A percentile compares a stretch with the other conserved stretches of the same genome.
phyloP scores from a whole-genome alignment of 257 asterid genomes.

The Catharanthus roseus region DNA sequence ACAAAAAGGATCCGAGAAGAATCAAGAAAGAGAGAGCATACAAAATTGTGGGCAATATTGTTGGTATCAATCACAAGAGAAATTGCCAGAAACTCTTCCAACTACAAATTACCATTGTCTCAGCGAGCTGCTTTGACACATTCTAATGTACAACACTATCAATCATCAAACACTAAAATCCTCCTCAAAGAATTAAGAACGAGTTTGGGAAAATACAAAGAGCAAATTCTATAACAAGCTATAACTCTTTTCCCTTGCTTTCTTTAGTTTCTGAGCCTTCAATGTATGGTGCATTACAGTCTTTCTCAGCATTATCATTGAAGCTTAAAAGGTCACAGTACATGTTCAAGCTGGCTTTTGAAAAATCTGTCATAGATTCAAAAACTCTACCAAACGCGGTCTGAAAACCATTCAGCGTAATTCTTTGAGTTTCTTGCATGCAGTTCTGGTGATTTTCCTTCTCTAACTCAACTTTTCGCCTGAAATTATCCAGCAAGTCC shows the following conservation, averaged over 20 bases:
- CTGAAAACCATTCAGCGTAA: conserved; percentile 67
- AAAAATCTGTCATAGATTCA: conserved; percentile 66
- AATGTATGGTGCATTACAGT: conserved; percentile 32
- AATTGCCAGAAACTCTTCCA: conserved; percentile 18
- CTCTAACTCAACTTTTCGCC: conserved; percentile 56
- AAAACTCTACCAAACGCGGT: conserved; percentile 74
- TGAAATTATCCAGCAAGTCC: conserved; percentile 45
- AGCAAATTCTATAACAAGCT: not conserved
- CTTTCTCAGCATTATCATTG: conserved; percentile 29
- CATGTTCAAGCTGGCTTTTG: conserved; percentile 60
- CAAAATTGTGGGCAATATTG: conserved; percentile 11
- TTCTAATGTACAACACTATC: conserved; percentile 32
- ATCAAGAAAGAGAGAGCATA: conserved; percentile 4
- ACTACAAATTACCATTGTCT: conserved; percentile 30
- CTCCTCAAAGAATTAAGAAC: not conserved
- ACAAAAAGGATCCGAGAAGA: conserved; percentile 12
- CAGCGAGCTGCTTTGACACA: conserved; percentile 80
- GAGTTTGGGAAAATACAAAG: not conserved
- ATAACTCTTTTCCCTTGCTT: conserved; percentile 17
- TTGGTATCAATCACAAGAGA: not conserved
- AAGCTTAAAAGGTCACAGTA: conserved; percentile 43
- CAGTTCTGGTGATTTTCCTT: conserved; percentile 65
- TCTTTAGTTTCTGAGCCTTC: conserved; percentile 40
- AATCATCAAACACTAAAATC: conserved; percentile 13
- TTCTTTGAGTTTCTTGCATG: conserved; percentile 70